Evolutionary conservation across 2,329 filamentous ascomycete species (phyloP).

Genomic region (Zymoseptoria tritici): DNA sequence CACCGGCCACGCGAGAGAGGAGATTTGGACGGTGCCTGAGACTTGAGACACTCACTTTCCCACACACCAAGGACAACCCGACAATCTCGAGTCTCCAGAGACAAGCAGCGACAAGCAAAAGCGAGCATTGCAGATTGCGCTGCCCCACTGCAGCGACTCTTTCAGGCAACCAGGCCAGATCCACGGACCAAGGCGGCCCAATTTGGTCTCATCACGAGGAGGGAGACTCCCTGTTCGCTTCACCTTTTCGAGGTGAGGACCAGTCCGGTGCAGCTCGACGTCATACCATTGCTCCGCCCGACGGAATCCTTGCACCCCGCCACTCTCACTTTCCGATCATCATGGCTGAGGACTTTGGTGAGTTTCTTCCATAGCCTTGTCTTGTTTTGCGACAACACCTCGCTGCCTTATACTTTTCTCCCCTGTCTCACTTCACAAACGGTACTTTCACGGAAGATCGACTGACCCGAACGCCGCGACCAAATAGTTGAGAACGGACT

Average conservation of each 20-base stretch:
- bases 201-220: background rate
- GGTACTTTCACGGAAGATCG: background rate
- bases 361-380: background rate
- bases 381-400: background rate
- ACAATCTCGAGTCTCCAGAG: background rate
- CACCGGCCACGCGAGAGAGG: background rate
- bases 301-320: background rate
- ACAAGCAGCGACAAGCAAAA: background rate
- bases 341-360: background rate
- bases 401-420: background rate
- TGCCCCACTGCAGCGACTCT: background rate
- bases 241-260: background rate
- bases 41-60: background rate
- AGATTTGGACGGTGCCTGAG: background rate
- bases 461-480: background rate
- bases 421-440: background rate
- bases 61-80: background rate
- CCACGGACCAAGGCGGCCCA: too few species aligned
- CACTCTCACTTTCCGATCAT: background rate
- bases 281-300: background rate
- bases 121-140: background rate
- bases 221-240: too few species aligned
- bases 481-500: conserved; percentile 20
- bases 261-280: background rate
- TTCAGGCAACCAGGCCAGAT: background rate